A percentile compares a stretch with the other conserved stretches of the same genome.
Conservation (phyloP, 257 asterid genomes). For the Anisodus tanguticus region DNA sequence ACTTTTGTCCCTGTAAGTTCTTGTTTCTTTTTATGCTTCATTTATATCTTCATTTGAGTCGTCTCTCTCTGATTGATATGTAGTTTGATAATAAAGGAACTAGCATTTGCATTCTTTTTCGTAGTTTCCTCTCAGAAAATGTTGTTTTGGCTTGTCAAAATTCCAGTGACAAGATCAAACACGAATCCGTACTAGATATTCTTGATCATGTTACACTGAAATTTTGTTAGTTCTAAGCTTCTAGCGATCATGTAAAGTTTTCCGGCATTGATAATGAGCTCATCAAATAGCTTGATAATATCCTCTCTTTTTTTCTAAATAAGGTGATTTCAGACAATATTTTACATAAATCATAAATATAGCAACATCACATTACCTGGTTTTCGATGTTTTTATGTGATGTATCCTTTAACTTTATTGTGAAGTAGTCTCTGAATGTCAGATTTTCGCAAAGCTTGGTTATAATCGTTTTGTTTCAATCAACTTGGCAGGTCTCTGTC, state of each 20-base stretch:
- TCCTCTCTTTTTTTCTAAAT: not conserved
- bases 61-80: not conserved
- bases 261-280: not conserved
- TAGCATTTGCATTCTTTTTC: not conserved
- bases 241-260: not conserved
- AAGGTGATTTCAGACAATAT: not conserved
- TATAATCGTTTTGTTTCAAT: slow-evolving; percentile 27
- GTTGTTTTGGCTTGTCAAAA: not conserved
- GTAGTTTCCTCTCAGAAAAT: not conserved
- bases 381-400: not conserved
- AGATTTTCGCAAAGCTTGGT: slow-evolving; percentile 15
- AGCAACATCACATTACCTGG: not conserved
- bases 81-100: slow-evolving; percentile 17
- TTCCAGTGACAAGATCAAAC: not conserved
- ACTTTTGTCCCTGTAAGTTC: slow-evolving; percentile 68
- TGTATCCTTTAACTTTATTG: not conserved
- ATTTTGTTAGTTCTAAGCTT: not conserved
- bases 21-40: slow-evolving; percentile 29
- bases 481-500: slow-evolving; percentile 62
- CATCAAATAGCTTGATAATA: not conserved
- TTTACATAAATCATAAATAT: not conserved
- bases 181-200: slow-evolving; percentile 10
- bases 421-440: not conserved
- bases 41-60: not conserved
- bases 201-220: not conserved